These are phyloP conservation scores for Lolium perenne DNA, from an alignment of 176 grass and related monocot genomes.

Conservation along the genomic window DNA sequence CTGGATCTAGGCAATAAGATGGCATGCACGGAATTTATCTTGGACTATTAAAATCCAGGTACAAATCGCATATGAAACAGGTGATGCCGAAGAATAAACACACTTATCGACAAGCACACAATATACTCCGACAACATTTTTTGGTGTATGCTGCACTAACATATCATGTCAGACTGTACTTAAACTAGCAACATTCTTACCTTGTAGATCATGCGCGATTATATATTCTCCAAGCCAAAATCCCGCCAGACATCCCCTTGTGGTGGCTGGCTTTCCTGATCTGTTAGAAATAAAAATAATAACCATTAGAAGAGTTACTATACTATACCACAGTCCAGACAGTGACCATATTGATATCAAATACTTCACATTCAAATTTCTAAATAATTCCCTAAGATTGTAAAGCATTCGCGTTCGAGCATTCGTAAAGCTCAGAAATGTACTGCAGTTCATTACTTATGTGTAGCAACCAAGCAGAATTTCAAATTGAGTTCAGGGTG, in stretches of 20 bases:
- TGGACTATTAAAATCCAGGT: conserved; percentile 21
- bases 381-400: neutral
- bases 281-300: conserved; percentile 44
- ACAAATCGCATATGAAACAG: neutral
- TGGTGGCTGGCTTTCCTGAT: conserved; percentile 74
- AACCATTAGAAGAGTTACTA: conserved; percentile 24
- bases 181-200: conserved; percentile 27
- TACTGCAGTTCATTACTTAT: conserved; percentile 20
- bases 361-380: conserved; percentile 9
- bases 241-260: conserved; percentile 86
- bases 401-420: neutral
- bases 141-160: neutral
- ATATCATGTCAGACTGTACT: neutral
- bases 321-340: neutral
- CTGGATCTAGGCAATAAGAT: neutral
- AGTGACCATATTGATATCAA: neutral
- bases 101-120: neutral
- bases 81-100: neutral
- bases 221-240: conserved; percentile 82
- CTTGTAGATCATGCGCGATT: conserved; percentile 50
- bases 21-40: neutral
- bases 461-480: neutral
- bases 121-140: neutral
- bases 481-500: neutral
- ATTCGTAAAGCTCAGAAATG: neutral